A percentile compares a stretch with the other conserved stretches of the same genome.
These are phyloP conservation scores for Fonsecaea monophora DNA, from an alignment of 2,329 filamentous ascomycete genomes.

Conservation along the genomic window DNA sequence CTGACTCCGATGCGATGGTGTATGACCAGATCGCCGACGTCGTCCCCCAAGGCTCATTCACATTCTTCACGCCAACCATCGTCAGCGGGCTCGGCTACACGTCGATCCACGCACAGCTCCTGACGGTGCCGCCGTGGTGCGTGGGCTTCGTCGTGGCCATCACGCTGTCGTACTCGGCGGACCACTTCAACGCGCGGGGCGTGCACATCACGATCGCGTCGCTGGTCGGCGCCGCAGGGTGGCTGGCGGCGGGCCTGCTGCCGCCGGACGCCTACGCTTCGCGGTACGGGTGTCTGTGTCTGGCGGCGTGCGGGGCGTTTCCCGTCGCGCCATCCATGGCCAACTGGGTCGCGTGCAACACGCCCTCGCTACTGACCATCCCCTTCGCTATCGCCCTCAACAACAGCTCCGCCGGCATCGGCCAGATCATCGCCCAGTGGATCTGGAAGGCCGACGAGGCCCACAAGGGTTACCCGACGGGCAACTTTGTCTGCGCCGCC, in stretches of 20 bases:
- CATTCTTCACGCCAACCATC: slow-evolving; percentile 38
- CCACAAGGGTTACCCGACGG: slow-evolving; percentile 68
- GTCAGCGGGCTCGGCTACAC: slow-evolving; percentile 37
- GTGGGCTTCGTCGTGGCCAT: slow-evolving; percentile 36
- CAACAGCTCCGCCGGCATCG: slow-evolving; percentile 70
- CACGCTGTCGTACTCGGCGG: slow-evolving; percentile 31
- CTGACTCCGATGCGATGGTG: background rate
- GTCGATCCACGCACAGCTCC: slow-evolving; percentile 39
- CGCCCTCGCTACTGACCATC: slow-evolving; percentile 68
- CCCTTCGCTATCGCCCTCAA: slow-evolving; percentile 75
- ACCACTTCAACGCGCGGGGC: slow-evolving; percentile 48
- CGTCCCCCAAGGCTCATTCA: slow-evolving; percentile 37
- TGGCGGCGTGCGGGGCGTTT: slow-evolving; percentile 71
- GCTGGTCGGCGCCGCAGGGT: slow-evolving; percentile 61
- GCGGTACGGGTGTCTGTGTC: slow-evolving; percentile 73
- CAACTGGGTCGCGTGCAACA: slow-evolving; percentile 73
- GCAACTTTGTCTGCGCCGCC: slow-evolving; percentile 60
- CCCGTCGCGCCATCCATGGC: slow-evolving; percentile 72
- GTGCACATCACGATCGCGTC: slow-evolving; percentile 59
- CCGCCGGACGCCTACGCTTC: slow-evolving; percentile 64
- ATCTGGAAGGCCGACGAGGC: slow-evolving; percentile 72
- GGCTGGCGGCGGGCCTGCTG: slow-evolving; percentile 69
- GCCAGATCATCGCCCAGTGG: slow-evolving; percentile 76
- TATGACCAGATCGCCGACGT: slow-evolving; percentile 31
- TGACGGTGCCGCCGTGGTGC: slow-evolving; percentile 42